Evolutionary conservation across 2,329 filamentous ascomycete genomes (phyloP).

Genomic region (Epichloe sp.): DNA sequence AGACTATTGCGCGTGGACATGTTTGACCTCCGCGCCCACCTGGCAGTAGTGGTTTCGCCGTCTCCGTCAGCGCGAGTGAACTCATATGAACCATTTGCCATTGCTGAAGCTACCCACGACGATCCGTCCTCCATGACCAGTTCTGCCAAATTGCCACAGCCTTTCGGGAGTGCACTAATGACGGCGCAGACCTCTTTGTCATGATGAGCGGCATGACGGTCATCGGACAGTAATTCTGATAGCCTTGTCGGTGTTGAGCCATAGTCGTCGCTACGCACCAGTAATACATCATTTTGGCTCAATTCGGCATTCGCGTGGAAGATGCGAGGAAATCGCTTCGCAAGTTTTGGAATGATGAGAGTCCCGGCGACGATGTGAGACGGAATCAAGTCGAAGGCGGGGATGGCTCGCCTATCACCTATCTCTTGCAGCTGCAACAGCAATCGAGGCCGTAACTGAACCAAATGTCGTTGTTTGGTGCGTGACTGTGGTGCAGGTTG

Average conservation of each 20-base stretch:
- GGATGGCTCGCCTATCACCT: conserved; percentile 47
- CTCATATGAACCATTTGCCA: conserved; percentile 48
- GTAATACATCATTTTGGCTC: conserved; percentile 54
- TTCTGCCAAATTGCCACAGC: conserved; percentile 41
- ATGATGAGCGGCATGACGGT: conserved; percentile 33
- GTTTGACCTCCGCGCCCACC: conserved; percentile 49
- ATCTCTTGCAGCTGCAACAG: conserved; percentile 60
- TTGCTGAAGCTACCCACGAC: conserved; percentile 41
- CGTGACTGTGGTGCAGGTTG: conserved; percentile 49
- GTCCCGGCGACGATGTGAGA: conserved; percentile 44
- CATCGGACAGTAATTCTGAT: conserved; percentile 20
- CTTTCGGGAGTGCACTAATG: conserved; percentile 44
- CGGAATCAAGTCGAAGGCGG: conserved; percentile 62
- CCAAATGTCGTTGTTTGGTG: conserved; percentile 50
- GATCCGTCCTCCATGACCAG: conserved; percentile 53
- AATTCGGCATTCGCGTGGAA: conserved; percentile 51
- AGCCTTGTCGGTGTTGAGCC: conserved; percentile 14
- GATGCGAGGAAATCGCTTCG: conserved; percentile 48
- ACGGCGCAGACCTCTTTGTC: conserved; percentile 50
- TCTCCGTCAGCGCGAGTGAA: conserved; percentile 47
- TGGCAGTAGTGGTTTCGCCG: conserved; percentile 45
- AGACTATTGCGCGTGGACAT: conserved; percentile 9
- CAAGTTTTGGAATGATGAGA: conserved; percentile 43
- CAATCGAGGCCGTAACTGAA: conserved; percentile 54
- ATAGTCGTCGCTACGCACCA: conserved; percentile 61